A percentile compares a stretch with the other conserved stretches of the same genome.
Conservation (phyloP, 176 grass and related monocot species). For the Miscanthus lutarioriparius region DNA sequence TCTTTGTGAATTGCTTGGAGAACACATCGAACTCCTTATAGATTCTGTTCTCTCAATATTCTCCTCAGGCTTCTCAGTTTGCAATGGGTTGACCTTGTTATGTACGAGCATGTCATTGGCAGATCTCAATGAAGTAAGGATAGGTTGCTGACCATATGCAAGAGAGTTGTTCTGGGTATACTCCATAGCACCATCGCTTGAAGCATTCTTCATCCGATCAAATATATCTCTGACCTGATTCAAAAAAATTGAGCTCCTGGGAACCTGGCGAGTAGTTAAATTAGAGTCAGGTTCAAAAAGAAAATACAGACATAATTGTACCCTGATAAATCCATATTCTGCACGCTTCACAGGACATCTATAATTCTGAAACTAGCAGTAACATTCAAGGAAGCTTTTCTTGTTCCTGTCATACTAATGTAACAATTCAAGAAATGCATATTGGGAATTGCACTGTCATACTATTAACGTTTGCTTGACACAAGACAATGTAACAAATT, state of each 20-base stretch:
- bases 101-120: constrained; percentile 11
- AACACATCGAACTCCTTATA: constrained; percentile 28
- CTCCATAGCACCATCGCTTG: constrained; percentile 29
- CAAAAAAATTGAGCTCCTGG: constrained; percentile 57
- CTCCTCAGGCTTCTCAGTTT: constrained; percentile 30
- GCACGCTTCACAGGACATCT: neutral
- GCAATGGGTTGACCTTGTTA: constrained; percentile 34
- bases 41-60: constrained; percentile 36
- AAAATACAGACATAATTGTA: neutral
- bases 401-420: neutral
- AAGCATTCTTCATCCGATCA: constrained; percentile 29
- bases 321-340: neutral
- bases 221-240: constrained; percentile 58
- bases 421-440: neutral
- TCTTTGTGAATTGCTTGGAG: constrained; percentile 39
- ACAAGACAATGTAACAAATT: neutral
- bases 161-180: constrained; percentile 29
- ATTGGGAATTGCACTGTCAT: neutral
- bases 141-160: constrained; percentile 29
- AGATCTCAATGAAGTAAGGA: constrained; percentile 32
- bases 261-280: constrained; percentile 56
- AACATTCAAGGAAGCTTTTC: neutral
- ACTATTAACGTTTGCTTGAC: neutral
- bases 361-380: neutral
- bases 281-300: neutral